Evolutionary conservation across 2,329 filamentous ascomycete genomes (phyloP), one percentile per base, ranked within the genome.

Genomic region (Simplicillium aogashimaense): DNA sequence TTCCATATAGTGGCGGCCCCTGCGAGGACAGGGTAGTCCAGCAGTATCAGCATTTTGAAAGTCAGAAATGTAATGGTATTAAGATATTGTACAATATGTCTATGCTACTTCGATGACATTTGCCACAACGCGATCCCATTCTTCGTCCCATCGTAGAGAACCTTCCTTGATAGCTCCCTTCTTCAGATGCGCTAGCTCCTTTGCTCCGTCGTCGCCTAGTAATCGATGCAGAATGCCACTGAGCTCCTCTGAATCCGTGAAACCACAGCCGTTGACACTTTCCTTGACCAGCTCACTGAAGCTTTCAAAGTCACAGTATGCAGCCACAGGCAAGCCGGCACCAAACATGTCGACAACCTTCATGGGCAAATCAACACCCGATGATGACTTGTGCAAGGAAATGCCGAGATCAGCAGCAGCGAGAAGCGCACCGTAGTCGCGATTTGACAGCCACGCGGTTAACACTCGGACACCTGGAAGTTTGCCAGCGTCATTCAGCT

Each of bases 291-390:
- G 67, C 64, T 98, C 92, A 3, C 76, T 69, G 72, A 94, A 95
- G 46, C 89, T 90, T 55, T 89, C 81, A 54, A 94, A 98, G 2
- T 75, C 74, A 18, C 76, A 77, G 72, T 92, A 97, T 4, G 88
- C 90, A 0, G 83, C 81, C 0, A 98, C 92, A 0, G 92, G 92
- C 20, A 98, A 66, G 0, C 90, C 92, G 0, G 89, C 84, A 3
- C 92, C 92, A 58, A 98, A 97, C 89, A 98, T 95, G 58, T 98
- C 92, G 12, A 98, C 89, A 1, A 98, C 88, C 64, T 98, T 98
- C 92, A 98, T 98, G 0, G 92, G 92, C 15, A 98, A 68, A 60
- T 98, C 92, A 0, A 98, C 88, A 1, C 92, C 92, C 3, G 87
- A 95, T 49, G 85, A 94, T 12, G 88, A 95, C 48, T 79, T 95